Percentiles rank a stretch among this genome's conserved stretches.
Conservation (phyloP, 2,329 filamentous ascomycete species). For the Ophiostoma pallidulum region DNA sequence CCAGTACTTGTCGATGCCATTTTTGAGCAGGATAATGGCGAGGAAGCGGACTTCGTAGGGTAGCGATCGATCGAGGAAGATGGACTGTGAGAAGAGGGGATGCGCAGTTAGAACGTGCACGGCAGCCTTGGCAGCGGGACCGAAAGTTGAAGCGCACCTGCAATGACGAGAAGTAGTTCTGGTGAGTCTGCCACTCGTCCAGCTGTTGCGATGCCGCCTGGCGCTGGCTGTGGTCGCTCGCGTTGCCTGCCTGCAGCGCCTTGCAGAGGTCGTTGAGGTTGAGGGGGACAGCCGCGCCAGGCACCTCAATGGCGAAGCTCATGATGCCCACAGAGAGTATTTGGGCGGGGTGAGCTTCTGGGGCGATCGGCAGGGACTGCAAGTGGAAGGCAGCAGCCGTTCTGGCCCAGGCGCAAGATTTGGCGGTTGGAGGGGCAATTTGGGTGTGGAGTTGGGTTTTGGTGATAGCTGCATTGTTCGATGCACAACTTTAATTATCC, state of each 20-base stretch:
- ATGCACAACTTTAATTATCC: no score
- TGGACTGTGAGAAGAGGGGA: slow-evolving; percentile 44
- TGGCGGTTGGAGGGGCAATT: no score
- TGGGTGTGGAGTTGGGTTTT: no score
- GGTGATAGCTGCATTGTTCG: no score
- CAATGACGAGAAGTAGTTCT: slow-evolving; percentile 57
- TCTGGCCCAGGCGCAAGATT: no score
- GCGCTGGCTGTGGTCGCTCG: slow-evolving; percentile 51
- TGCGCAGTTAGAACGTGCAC: no score
- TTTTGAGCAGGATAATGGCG: slow-evolving; percentile 89
- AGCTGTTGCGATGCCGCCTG: slow-evolving; percentile 63
- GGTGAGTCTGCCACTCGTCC: slow-evolving; percentile 58
- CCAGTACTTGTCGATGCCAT: slow-evolving; percentile 94
- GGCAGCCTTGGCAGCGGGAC: background rate
- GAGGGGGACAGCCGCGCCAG: slow-evolving; percentile 70
- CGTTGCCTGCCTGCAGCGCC: slow-evolving; percentile 54
- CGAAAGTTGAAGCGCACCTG: slow-evolving; percentile 40
- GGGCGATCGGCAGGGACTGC: no score
- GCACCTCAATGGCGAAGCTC: slow-evolving; percentile 66
- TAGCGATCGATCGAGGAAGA: slow-evolving; percentile 71
- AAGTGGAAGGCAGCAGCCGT: no score
- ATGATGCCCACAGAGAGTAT: slow-evolving; percentile 31
- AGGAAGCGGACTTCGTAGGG: slow-evolving; percentile 75
- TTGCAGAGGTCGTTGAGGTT: slow-evolving; percentile 53
- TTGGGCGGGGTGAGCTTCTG: no score